Percentiles rank a stretch among this genome's conserved stretches.
Evolutionary conservation across 306 rosid species (phyloP).

Genomic region (Castanospermum australe): DNA sequence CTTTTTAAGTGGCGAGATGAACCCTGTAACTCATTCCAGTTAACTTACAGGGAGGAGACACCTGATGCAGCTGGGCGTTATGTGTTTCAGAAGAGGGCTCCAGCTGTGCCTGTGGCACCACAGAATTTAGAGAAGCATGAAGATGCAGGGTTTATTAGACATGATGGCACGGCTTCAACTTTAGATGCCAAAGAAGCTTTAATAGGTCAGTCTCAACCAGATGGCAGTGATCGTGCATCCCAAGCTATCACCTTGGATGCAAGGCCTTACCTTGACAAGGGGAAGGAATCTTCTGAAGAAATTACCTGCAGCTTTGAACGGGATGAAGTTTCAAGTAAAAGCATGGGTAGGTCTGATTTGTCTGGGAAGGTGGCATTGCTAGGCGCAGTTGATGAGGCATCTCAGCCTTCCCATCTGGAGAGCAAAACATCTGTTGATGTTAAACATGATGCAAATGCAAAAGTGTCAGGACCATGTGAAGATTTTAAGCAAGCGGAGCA

Average conservation of each 20-base stretch:
- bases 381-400: constrained; percentile 26
- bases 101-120: constrained; percentile 33
- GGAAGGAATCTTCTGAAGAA: constrained; percentile 37
- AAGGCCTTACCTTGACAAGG: constrained; percentile 46
- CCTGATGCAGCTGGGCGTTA: constrained; percentile 49
- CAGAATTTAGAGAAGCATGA: constrained; percentile 36
- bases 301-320: constrained; percentile 22
- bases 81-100: constrained; percentile 63
- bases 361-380: constrained; percentile 35
- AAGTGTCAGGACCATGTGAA: constrained; percentile 30
- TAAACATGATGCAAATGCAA: constrained; percentile 25
- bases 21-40: constrained; percentile 43
- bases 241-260: constrained; percentile 33
- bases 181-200: constrained; percentile 39
- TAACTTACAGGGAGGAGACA: constrained; percentile 47
- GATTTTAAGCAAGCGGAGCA: constrained; percentile 36
- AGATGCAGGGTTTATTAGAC: constrained; percentile 32
- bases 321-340: constrained; percentile 23
- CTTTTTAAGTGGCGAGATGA: constrained; percentile 93
- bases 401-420: constrained; percentile 44
- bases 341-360: constrained; percentile 34
- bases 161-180: constrained; percentile 37
- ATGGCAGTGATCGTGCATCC: constrained; percentile 29
- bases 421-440: constrained; percentile 21
- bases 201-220: constrained; percentile 31